Conservation (phyloP, 225 moss, liverwort and hornwort species). For the Climacium dendroides region DNA sequence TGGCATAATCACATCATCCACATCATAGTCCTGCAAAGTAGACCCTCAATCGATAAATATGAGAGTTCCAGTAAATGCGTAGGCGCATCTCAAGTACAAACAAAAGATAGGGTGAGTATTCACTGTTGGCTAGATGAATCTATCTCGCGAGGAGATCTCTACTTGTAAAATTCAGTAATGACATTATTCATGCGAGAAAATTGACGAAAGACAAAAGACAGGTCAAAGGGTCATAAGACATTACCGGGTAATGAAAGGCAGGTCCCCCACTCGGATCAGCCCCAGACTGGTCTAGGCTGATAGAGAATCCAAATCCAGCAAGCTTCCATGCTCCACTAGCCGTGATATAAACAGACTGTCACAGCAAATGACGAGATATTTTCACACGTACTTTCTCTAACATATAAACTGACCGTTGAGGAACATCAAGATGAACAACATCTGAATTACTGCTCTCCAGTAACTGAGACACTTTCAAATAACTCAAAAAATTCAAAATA, state of each 20-base stretch:
- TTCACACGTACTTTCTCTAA: neutral
- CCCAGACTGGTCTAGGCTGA: slow-evolving; percentile 54
- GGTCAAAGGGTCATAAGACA: neutral
- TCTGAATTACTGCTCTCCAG: neutral
- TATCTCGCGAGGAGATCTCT: neutral
- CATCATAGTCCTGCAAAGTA: slow-evolving; percentile 76
- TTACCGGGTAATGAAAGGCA: slow-evolving; percentile 86
- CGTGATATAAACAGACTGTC: slow-evolving; percentile 95
- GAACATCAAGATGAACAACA: neutral
- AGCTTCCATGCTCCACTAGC: slow-evolving; percentile 95
- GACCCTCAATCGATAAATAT: neutral
- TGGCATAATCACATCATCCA: slow-evolving; percentile 89
- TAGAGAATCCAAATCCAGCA: slow-evolving; percentile 86
- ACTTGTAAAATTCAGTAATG: neutral
- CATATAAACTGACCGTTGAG: neutral
- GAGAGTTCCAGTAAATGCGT: neutral
- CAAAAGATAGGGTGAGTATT: neutral
- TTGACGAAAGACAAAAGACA: neutral
- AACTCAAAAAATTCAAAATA: neutral
- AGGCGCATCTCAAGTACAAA: neutral
- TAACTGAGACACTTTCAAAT: neutral
- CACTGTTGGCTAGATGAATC: neutral
- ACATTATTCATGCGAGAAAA: neutral
- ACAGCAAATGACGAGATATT: neutral
- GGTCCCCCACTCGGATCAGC: slow-evolving; percentile 47